These are phyloP conservation scores for Corymbia calophylla DNA, from an alignment of 441 rosid genomes.

Conservation along the genomic window DNA sequence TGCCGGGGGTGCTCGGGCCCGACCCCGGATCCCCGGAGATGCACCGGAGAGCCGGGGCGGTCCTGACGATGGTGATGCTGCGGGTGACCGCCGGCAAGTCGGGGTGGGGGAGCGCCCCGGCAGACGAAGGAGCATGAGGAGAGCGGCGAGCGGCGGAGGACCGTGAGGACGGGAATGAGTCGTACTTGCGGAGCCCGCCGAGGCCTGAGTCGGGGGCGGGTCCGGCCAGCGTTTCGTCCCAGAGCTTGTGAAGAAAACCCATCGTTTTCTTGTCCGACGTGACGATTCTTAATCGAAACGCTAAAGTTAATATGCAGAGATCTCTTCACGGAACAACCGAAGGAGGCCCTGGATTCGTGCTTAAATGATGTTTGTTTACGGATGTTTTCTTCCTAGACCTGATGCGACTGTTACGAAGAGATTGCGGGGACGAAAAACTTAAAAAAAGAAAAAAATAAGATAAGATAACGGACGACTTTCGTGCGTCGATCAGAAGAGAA, in stretches of 20 bases:
- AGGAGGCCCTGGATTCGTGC: conserved; percentile 6
- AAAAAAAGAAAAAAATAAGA: conserved; percentile 31
- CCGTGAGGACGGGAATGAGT: conserved; percentile 38
- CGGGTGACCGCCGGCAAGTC: conserved; percentile 27
- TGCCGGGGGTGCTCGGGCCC: conserved; percentile 27
- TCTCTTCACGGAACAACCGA: conserved; percentile 43
- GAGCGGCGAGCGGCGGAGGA: conserved; percentile 5
- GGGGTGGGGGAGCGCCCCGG: not conserved
- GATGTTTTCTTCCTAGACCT: conserved; percentile 9
- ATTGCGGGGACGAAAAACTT: conserved; percentile 6
- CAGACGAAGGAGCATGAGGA: not conserved
- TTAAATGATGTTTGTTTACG: not conserved
- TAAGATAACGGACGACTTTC: not conserved
- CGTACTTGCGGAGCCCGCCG: conserved; percentile 43
- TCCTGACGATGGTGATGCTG: conserved; percentile 56
- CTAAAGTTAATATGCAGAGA: not conserved
- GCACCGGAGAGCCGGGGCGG: conserved; percentile 31
- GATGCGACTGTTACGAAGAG: conserved; percentile 40
- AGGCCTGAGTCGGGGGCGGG: conserved; percentile 71
- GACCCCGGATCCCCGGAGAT: not conserved
- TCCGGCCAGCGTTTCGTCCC: conserved; percentile 98
- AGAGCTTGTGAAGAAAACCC: conserved; percentile 74
- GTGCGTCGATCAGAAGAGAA: conserved; percentile 14
- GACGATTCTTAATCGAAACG: not conserved
- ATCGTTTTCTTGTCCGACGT: conserved; percentile 6